phyloP scores from a whole-genome alignment of 805 yeast genomes.

The Kregervanrija delftensis region DNA sequence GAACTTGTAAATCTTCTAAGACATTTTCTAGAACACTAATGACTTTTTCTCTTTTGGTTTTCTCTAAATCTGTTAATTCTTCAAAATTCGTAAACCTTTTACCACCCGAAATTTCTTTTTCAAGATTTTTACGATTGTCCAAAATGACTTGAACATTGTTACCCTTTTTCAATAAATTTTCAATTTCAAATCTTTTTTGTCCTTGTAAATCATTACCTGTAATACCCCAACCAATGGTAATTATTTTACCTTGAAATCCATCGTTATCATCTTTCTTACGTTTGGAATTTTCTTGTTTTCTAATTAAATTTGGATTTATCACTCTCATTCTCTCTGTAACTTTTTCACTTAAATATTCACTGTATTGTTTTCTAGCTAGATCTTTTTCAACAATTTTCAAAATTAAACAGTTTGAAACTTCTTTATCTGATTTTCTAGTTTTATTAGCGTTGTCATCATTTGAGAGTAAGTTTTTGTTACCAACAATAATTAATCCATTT shows the following conservation, averaged over 20 bases:
- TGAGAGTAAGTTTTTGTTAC: slow-evolving; percentile 7
- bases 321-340: slow-evolving; percentile 12
- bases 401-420: slow-evolving; percentile 7
- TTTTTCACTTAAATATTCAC: slow-evolving; percentile 19
- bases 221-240: slow-evolving; percentile 52
- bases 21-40: slow-evolving; percentile 21
- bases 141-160: slow-evolving; percentile 33
- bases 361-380: slow-evolving; percentile 21
- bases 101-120: slow-evolving; percentile 9
- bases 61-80: slow-evolving; percentile 26
- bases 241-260: slow-evolving; percentile 26
- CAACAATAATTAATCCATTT: slow-evolving; percentile 21
- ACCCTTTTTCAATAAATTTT: slow-evolving; percentile 37
- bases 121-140: slow-evolving; percentile 30
- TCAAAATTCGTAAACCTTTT: slow-evolving; percentile 2
- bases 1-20: slow-evolving; percentile 19
- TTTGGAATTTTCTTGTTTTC: slow-evolving; percentile 8
- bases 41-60: slow-evolving; percentile 27
- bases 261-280: slow-evolving; percentile 1
- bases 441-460: background rate
- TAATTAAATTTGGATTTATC: slow-evolving; percentile 11
- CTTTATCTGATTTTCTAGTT: background rate
- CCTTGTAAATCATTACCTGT: slow-evolving; percentile 43
- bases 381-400: slow-evolving; percentile 20
- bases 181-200: slow-evolving; percentile 48